phyloP scores from a whole-genome alignment of 306 rosid species.

The Astragalus membranaceus region DNA sequence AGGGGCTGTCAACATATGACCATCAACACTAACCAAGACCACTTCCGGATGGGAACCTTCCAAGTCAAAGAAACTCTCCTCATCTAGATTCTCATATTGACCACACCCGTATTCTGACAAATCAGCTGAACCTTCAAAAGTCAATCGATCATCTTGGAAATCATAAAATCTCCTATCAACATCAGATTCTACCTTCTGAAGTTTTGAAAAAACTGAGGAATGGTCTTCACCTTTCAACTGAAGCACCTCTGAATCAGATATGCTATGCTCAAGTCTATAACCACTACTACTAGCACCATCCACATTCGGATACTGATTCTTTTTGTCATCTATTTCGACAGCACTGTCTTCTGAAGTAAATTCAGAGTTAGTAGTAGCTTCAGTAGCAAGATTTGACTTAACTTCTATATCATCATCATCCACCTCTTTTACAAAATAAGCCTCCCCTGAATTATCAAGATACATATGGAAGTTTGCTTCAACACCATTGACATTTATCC shows the following conservation, averaged over 20 bases:
- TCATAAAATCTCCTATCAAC: conserved; percentile 45
- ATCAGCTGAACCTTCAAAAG: conserved; percentile 55
- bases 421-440: conserved; percentile 75
- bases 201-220: conserved; percentile 15
- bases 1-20: conserved; percentile 75
- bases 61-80: conserved; percentile 45
- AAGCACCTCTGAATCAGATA: conserved; percentile 48
- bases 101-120: conserved; percentile 51
- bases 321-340: conserved; percentile 20
- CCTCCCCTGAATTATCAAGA: conserved; percentile 93
- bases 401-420: conserved; percentile 31
- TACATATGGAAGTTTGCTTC: conserved; percentile 84
- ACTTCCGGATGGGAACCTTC: conserved; percentile 58
- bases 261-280: conserved; percentile 47
- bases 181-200: conserved; percentile 53
- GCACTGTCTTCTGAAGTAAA: conserved; percentile 1
- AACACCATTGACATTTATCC: conserved; percentile 65
- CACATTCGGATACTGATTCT: background rate
- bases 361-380: conserved; percentile 20
- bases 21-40: conserved; percentile 87
- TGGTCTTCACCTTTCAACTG: conserved; percentile 27
- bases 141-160: conserved; percentile 55
- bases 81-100: conserved; percentile 43
- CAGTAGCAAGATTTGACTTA: conserved; percentile 30
- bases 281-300: conserved; percentile 14